Base-by-base conservation (phyloP, 495 filamentous ascomycete genomes). In the Daldinia vernicosa region DNA sequence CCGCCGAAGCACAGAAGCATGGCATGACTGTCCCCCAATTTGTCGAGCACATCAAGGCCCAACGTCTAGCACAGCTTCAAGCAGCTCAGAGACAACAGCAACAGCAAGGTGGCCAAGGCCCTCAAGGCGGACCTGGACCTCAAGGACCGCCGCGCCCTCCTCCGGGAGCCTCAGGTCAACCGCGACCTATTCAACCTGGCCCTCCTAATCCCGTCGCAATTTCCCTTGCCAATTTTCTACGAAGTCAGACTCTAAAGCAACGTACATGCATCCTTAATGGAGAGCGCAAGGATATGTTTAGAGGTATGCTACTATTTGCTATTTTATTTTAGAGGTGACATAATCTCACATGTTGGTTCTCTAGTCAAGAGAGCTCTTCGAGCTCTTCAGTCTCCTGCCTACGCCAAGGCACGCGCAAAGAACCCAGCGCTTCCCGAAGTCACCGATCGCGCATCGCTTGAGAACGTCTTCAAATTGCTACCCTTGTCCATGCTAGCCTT, bases 241-340 rank as follows among this genome's bases (percentile, higher is more conserved):
- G 89, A 68, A 81, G 86, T 57, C 94, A 98, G 81, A 85, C 93
- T 70, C 83, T 99, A 69, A 99, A 99, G 86, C 84, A 88, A 47
- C 86, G 96, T 70, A 97, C 95, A 28, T 93, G 91, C 81, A 96
- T 99, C 64, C 84, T 97, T 71, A 94, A 98, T 74, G 96, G 95
- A 68, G 95, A 98, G 83, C 86, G 96, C 64, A 98, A 97, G 82
- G 95, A 99, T 69, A 94, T 99, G 89, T 98, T 99, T 82, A 92
- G 91, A 86, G 92, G 95, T 97, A 80, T 57, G 76, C 61, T 58
- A 12, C 43, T 53, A 14, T 35, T 17, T 40, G 45, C 19, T 14
- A 66, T 40, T 19, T n/a, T 14, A 66, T 40, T 19, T n/a, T 24
- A 27, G 30, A 43, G 32, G 17, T 17, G 9, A 9, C 28, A 24